Evolutionary conservation across 148 eudicot species (phyloP).

Genomic region (Silene latifolia): DNA sequence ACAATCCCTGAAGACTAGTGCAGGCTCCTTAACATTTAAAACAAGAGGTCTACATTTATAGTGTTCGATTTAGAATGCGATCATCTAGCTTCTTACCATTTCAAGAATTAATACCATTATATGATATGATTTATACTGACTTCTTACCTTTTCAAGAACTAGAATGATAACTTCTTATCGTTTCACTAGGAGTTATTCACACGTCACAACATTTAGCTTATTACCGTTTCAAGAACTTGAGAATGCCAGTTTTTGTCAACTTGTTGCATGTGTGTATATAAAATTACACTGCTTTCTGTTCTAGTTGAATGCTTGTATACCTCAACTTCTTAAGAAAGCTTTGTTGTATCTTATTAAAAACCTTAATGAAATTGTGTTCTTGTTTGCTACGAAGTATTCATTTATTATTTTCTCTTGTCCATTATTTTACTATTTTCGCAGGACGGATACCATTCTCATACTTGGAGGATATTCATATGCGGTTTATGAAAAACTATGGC

Average conservation of each 20-base stretch:
- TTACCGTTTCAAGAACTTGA: not conserved
- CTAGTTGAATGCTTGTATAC: not conserved
- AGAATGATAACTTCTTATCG: not conserved
- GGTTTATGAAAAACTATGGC: conserved; percentile 96
- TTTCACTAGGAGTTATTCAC: not conserved
- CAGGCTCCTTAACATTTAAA: not conserved
- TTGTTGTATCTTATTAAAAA: not conserved
- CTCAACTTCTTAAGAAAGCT: not conserved
- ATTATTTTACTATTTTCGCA: conserved; percentile 23
- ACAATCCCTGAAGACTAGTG: not conserved
- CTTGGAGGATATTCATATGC: conserved; percentile 93
- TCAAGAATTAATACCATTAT: too few relatives aligned
- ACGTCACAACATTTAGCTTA: not conserved
- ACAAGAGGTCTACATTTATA: not conserved
- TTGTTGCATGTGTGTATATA: not conserved
- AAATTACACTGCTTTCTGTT: not conserved
- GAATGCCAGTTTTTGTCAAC: not conserved
- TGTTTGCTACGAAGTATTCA: conserved; percentile 4
- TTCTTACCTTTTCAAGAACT: too few relatives aligned
- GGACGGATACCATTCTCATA: conserved; percentile 96
- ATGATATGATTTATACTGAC: too few relatives aligned
- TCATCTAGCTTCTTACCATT: not conserved
- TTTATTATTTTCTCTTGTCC: not conserved
- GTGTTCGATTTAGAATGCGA: not conserved
- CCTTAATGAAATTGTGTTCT: not conserved